Conservation (phyloP, 2,329 filamentous ascomycete genomes). For the Alternaria arborescens region DNA sequence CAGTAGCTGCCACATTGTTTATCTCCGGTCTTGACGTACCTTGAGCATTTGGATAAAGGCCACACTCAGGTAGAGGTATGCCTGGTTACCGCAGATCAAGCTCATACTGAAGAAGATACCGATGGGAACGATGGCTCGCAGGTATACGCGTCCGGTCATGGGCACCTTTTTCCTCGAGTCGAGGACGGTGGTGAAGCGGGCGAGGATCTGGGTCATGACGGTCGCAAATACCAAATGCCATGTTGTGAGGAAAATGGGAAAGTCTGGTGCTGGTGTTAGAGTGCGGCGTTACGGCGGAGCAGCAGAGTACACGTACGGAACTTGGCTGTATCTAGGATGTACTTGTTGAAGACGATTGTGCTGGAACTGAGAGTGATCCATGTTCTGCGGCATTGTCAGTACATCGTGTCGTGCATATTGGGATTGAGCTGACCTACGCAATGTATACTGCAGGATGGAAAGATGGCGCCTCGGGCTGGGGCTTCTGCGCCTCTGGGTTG, state of each 20-base stretch:
- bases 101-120: constrained; percentile 95
- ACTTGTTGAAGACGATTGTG: constrained; percentile 99
- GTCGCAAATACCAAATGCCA: constrained; percentile 96
- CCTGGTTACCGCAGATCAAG: constrained; percentile 95
- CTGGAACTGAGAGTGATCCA: constrained; percentile 95
- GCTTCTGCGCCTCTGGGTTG: constrained; percentile 78
- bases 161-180: constrained; percentile 96
- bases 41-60: constrained; percentile 99
- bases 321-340: constrained; percentile 84
- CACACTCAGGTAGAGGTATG: constrained; percentile 93
- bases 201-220: constrained; percentile 91
- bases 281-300: constrained; percentile 8
- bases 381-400: constrained; percentile 63
- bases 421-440: constrained; percentile 62
- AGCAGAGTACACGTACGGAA: constrained; percentile 71
- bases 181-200: constrained; percentile 85
- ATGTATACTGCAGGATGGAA: constrained; percentile 90
- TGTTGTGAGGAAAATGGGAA: constrained; percentile 77
- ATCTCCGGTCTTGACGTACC: constrained; percentile 59
- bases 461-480: constrained; percentile 63
- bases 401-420: constrained; percentile 6
- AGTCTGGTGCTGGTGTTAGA: constrained; percentile 45
- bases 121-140: constrained; percentile 93
- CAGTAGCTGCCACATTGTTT: constrained; percentile 1
- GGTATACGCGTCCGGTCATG: constrained; percentile 94